Evolutionary conservation across 169 alveolate species (phyloP).

Genomic region (Plasmodium gaboni): DNA sequence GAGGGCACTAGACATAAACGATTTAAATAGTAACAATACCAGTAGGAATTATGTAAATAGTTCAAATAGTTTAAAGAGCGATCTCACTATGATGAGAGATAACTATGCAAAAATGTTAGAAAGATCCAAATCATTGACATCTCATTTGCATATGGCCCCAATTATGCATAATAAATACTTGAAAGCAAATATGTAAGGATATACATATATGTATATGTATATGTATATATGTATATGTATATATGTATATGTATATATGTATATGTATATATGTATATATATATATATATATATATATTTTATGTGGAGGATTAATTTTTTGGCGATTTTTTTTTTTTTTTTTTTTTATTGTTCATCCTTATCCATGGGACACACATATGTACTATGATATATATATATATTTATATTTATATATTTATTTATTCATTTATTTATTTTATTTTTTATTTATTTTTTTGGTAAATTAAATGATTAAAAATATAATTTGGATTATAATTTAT

Average conservation of each 20-base stretch:
- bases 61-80: conserved; percentile 69
- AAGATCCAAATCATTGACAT: conserved; percentile 53
- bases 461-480: no score
- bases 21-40: conserved; percentile 48
- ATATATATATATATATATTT: not conserved
- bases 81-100: conserved; percentile 34
- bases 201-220: not conserved
- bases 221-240: not conserved
- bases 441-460: no score
- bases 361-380: no score
- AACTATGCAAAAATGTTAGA: conserved; percentile 63
- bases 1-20: conserved; percentile 68
- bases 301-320: no score
- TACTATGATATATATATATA: no score
- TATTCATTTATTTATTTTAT: no score
- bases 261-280: not conserved
- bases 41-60: conserved; percentile 59
- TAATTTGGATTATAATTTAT: no score
- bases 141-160: conserved; percentile 31
- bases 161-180: conserved; percentile 12
- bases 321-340: not conserved
- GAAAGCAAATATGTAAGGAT: conserved; percentile 5
- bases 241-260: not conserved
- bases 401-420: no score
- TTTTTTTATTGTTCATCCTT: not conserved